A percentile compares a stretch with the other conserved stretches of the same genome.
Conservation (phyloP, 2,329 filamentous ascomycete species). For the Penicillium palitans region DNA sequence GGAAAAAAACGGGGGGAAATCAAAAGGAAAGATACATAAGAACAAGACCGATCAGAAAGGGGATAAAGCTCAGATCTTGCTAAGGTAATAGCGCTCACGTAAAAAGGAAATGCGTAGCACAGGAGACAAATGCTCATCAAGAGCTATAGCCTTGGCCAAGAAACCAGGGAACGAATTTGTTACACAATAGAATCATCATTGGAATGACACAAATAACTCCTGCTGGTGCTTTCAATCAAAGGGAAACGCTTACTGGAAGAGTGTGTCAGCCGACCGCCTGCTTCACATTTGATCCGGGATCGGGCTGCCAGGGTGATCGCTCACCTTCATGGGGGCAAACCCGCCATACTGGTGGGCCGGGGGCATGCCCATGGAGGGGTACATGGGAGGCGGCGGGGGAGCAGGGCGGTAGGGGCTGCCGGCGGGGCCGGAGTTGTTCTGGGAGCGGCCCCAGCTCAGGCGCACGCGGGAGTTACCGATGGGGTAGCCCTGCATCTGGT, state of each 20-base stretch:
- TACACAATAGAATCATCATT: conserved; percentile 45
- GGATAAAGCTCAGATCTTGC: conserved; percentile 37
- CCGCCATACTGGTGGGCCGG: conserved; percentile 62
- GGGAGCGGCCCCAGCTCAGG: conserved; percentile 93
- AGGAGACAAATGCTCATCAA: conserved; percentile 46
- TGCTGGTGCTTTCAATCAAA: conserved; percentile 46
- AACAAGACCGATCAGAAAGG: conserved; percentile 20
- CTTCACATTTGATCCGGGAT: conserved; percentile 31
- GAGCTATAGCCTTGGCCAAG: conserved; percentile 42
- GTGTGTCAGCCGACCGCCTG: conserved; percentile 32
- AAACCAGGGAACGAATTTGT: conserved; percentile 39
- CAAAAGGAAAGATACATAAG: conserved; percentile 19
- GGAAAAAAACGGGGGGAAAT: conserved; percentile 13
- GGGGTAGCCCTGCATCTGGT: conserved; percentile 99
- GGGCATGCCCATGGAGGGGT: conserved; percentile 68
- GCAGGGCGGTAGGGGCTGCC: conserved; percentile 96
- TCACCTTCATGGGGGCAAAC: conserved; percentile 68
- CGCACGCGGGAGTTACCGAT: conserved; percentile 98
- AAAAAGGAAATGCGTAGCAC: conserved; percentile 43
- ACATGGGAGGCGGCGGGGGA: conserved; percentile 70
- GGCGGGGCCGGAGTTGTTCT: conserved; percentile 97
- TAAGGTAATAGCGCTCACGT: conserved; percentile 44
- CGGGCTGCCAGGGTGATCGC: conserved; percentile 35
- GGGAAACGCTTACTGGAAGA: conserved; percentile 38
- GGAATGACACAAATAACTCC: conserved; percentile 46